phyloP scores from a whole-genome alignment of 2,329 filamentous ascomycete species.

The Chrysosphaeria jannelii region DNA sequence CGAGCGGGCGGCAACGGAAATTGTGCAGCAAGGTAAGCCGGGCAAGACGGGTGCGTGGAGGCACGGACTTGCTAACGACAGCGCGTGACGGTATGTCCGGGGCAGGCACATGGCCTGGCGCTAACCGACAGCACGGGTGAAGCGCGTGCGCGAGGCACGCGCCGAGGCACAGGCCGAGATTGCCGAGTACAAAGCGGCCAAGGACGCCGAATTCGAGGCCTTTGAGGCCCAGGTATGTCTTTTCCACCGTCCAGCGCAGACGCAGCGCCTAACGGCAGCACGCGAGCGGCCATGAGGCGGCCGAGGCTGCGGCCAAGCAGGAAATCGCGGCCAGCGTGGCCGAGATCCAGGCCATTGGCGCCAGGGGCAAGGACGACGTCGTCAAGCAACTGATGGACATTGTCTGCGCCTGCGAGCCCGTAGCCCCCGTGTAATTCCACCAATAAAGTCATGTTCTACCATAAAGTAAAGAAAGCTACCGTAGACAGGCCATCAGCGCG shows the following conservation, averaged over 20 bases:
- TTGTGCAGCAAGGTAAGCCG: conserved; percentile 88
- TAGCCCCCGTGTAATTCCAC: no score
- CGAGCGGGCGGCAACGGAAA: conserved; percentile 95
- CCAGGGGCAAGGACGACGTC: conserved; percentile 51
- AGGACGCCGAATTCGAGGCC: conserved; percentile 84
- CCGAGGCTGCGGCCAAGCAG: conserved; percentile 49
- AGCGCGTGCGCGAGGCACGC: conserved; percentile 87
- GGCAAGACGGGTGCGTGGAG: no score
- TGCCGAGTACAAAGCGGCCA: conserved; percentile 63
- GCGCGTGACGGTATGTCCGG: conserved; percentile 59
- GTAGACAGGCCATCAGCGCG: conserved; percentile 19
- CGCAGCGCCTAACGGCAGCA: conserved; percentile 28
- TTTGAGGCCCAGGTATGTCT: conserved; percentile 44
- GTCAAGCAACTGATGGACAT: conserved; percentile 57
- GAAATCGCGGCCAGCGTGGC: conserved; percentile 57
- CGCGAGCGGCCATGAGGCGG: conserved; percentile 59
- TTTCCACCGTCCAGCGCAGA: neutral
- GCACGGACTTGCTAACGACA: conserved; percentile 10
- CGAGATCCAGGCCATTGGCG: conserved; percentile 53
- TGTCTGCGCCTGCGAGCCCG: no score
- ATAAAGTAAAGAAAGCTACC: no score
- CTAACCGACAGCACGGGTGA: conserved; percentile 29
- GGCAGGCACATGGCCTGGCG: neutral
- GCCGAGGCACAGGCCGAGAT: conserved; percentile 96
- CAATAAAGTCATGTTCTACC: conserved; percentile 38